Conservation (phyloP, 441 rosid genomes). For the Pelargonium fulgidum region DNA sequence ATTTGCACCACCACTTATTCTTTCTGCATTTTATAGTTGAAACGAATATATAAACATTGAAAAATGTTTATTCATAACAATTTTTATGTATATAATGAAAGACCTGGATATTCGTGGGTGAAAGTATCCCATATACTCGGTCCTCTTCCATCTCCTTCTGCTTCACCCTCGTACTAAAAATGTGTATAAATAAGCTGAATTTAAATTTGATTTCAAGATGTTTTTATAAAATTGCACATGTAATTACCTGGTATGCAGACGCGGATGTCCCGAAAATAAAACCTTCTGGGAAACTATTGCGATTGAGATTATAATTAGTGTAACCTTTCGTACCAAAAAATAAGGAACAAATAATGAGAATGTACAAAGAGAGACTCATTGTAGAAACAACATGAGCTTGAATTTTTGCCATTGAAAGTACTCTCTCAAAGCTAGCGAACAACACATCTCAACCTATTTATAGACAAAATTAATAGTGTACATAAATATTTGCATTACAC, state of each 20-base stretch:
- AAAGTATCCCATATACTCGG: slow-evolving; percentile 7
- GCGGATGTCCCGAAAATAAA: slow-evolving; percentile 18
- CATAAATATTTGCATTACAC: no score
- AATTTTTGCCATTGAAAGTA: no score
- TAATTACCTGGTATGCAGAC: slow-evolving; percentile 17
- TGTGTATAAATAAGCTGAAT: background rate
- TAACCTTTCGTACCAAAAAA: background rate
- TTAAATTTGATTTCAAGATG: background rate
- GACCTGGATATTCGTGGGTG: slow-evolving; percentile 20
- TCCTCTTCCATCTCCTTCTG: slow-evolving; percentile 20
- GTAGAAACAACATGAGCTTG: background rate
- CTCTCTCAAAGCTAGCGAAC: no score
- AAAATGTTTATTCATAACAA: no score
- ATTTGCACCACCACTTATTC: slow-evolving; percentile 15
- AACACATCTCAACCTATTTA: no score
- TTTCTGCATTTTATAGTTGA: slow-evolving; percentile 1
- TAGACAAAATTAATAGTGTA: no score
- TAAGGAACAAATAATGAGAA: background rate
- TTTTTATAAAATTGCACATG: no score
- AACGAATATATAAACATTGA: no score
- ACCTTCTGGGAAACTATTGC: slow-evolving; percentile 8
- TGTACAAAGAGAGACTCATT: background rate
- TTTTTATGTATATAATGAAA: background rate
- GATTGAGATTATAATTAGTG: background rate
- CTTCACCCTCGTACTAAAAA: slow-evolving; percentile 19